Base-by-base conservation (phyloP, 345 rosid genomes). In the Dimocarpus longan region DNA sequence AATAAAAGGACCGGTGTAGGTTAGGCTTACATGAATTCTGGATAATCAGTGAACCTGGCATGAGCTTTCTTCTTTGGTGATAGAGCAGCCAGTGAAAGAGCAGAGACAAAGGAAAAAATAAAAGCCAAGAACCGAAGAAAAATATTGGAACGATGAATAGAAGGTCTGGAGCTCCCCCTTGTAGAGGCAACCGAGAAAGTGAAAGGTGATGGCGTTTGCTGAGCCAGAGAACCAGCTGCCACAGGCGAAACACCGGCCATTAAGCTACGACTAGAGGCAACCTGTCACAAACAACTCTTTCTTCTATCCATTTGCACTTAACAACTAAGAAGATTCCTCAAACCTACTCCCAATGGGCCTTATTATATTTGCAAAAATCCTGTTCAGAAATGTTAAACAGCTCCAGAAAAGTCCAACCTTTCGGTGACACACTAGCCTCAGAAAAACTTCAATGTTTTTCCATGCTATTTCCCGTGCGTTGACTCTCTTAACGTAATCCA, bases 51-150 rank as follows among this genome's bases (percentile, higher is more conserved):
- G 89, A 93, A 93, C 86, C 84, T 87, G n/a, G 73, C 79, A 66
- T 75, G 85, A 62, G 79, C 76, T 24, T 71, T 82, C 77, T 76
- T 83, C 70, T 64, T 71, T 19, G 89, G 21, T 16, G 86, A 73
- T 65, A 87, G n/a, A 73, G 79, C 67, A 26, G 92, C 87, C 70
- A 93, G 88, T 6, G 89, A 81, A 18, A 91, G 81, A 69, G 97
- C 97, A 22, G 98, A 89, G 69, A 83, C 75, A 32, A 93, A 89
- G 74, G 91, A 89, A 75, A 91, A 83, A 28, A 91, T 65, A 59
- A 91, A 83, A 2, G 84, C 83, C 69, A 82, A 68, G 76, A 85
- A 87, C 64, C 95, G 87, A 63, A 94, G 91, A 76, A 84, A 65
- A 66, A 91, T 87, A 78, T 19, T 68, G 9, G 67, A 44, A 19